Percentiles rank a stretch among this genome's conserved stretches.
phyloP scores from a whole-genome alignment of 441 rosid species.

The Syzygium malaccense region DNA sequence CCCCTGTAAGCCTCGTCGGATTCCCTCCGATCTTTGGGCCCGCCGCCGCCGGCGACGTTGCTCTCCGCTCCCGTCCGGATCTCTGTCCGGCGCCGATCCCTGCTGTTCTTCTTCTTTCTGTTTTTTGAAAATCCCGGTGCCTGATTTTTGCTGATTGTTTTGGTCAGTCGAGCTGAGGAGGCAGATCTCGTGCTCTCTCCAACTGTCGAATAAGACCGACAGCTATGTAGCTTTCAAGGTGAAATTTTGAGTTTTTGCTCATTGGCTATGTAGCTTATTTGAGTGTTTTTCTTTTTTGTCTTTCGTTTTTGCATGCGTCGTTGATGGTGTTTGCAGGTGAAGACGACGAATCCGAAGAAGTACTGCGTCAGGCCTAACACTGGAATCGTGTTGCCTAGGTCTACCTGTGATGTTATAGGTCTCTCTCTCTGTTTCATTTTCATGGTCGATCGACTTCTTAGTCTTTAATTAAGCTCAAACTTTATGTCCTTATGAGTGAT shows the following conservation, averaged over 20 bases:
- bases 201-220: conserved; percentile 55
- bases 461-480: neutral
- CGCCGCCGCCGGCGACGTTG: neutral
- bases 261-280: neutral
- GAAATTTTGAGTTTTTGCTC: neutral
- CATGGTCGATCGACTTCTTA: neutral
- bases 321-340: conserved; percentile 30
- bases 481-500: neutral
- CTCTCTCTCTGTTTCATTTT: neutral
- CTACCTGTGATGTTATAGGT: conserved; percentile 64
- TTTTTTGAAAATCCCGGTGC: neutral
- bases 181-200: conserved; percentile 77
- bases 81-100: neutral
- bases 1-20: conserved; percentile 39
- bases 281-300: neutral
- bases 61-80: neutral
- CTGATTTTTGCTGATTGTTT: neutral
- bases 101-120: neutral
- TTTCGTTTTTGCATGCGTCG: neutral
- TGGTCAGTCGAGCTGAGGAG: conserved; percentile 65
- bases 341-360: conserved; percentile 83
- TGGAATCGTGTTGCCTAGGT: conserved; percentile 62
- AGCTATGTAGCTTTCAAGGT: conserved; percentile 77
- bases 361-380: conserved; percentile 80
- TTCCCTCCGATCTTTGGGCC: conserved; percentile 6